Percentiles rank a stretch among this genome's conserved stretches.
Conservation (phyloP, 2,329 filamentous ascomycete species). For the Trichophyton schoenleinii region DNA sequence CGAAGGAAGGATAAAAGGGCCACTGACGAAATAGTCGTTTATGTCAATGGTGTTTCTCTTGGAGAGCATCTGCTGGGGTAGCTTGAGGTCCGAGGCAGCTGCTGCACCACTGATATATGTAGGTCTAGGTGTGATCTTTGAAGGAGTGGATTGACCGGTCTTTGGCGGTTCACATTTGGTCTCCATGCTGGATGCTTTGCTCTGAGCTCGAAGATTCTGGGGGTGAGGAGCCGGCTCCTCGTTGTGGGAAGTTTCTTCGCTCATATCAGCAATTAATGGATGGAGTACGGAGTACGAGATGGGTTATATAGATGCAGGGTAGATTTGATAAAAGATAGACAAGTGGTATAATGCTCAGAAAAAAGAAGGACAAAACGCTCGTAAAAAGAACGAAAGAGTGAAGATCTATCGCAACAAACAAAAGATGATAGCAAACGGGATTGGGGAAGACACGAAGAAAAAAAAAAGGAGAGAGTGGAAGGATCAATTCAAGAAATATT, state of each 20-base stretch:
- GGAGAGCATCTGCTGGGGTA: constrained; percentile 11
- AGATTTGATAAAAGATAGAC: background rate
- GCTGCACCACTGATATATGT: constrained; percentile 11
- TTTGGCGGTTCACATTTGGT: background rate
- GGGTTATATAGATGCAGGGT: background rate
- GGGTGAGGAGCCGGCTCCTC: background rate
- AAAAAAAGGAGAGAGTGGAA: background rate
- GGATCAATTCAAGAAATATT: background rate
- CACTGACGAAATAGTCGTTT: constrained; percentile 49
- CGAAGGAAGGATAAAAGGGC: background rate
- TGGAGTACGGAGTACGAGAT: background rate
- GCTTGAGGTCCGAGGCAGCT: constrained; percentile 8
- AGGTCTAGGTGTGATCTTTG: constrained; percentile 9
- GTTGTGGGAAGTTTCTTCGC: background rate
- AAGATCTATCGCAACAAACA: background rate
- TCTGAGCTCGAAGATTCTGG: background rate
- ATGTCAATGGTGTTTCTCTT: constrained; percentile 33
- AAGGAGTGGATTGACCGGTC: background rate
- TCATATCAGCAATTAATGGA: background rate
- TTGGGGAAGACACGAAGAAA: background rate
- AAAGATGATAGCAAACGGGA: background rate
- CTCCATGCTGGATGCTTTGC: background rate
- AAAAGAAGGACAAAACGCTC: background rate
- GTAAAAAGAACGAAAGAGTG: background rate
- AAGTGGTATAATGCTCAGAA: background rate